Evolutionary conservation across 2,329 filamentous ascomycete species (phyloP).

Genomic region (Cryphonectria radicalis): DNA sequence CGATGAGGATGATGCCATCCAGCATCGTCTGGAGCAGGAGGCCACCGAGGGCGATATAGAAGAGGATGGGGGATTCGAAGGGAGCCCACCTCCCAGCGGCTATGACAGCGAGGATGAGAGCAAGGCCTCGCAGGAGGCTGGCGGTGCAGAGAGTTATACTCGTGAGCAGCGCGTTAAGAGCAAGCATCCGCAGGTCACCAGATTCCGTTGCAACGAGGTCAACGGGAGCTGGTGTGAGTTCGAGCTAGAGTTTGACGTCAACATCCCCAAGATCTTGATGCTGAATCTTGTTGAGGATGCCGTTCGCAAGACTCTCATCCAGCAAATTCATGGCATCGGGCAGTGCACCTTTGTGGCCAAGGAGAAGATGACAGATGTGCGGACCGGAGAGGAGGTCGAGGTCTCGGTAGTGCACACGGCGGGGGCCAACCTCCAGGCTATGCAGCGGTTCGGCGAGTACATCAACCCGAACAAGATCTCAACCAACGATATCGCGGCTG

Average conservation of each 20-base stretch:
- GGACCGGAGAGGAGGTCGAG: slow-evolving; percentile 53
- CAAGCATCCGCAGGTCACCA: slow-evolving; percentile 68
- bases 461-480: slow-evolving; percentile 85
- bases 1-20: slow-evolving; percentile 82
- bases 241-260: slow-evolving; percentile 79
- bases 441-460: slow-evolving; percentile 84
- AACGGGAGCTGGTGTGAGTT: slow-evolving; percentile 77
- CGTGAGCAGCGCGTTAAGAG: slow-evolving; percentile 69
- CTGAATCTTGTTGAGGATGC: slow-evolving; percentile 86
- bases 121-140: slow-evolving; percentile 42
- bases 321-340: slow-evolving; percentile 79
- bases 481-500: slow-evolving; percentile 90
- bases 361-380: slow-evolving; percentile 55
- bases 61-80: slow-evolving; percentile 58
- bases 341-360: slow-evolving; percentile 69
- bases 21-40: slow-evolving; percentile 64
- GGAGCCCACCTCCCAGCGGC: slow-evolving; percentile 48
- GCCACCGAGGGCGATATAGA: slow-evolving; percentile 49
- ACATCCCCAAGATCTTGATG: slow-evolving; percentile 89
- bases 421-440: slow-evolving; percentile 86
- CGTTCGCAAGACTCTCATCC: slow-evolving; percentile 78
- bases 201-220: slow-evolving; percentile 79
- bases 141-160: slow-evolving; percentile 46
- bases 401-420: slow-evolving; percentile 72
- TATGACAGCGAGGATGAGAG: slow-evolving; percentile 46